Percentiles rank a stretch among this genome's conserved stretches.
Conservation (phyloP, 2,329 filamentous ascomycete genomes). For the Alternaria consortialis region DNA sequence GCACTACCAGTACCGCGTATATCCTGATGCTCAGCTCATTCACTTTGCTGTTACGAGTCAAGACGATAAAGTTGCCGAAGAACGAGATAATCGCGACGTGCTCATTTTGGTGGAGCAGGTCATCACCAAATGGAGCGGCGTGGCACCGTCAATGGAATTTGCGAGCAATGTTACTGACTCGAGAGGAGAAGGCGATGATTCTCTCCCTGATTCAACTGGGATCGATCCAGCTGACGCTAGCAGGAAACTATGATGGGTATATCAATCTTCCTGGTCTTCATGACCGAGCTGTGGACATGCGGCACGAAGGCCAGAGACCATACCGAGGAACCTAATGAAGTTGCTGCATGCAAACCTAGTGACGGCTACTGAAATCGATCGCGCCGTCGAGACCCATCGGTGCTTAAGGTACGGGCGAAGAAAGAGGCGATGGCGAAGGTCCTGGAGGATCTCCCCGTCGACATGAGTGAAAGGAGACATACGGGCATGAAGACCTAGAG, state of each 20-base stretch:
- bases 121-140: conserved; percentile 15
- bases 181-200: background rate
- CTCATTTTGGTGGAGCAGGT: conserved; percentile 11
- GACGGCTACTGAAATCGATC: background rate
- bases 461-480: background rate
- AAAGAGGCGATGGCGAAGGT: conserved; percentile 5
- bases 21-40: conserved; percentile 20
- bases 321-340: conserved; percentile 8
- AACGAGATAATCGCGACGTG: conserved; percentile 8
- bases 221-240: background rate
- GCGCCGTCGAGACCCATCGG: conserved; percentile 1
- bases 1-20: conserved; percentile 18
- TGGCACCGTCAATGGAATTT: background rate
- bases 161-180: no score
- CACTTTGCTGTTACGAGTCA: conserved; percentile 3
- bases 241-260: background rate
- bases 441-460: background rate
- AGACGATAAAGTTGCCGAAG: background rate
- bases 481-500: background rate
- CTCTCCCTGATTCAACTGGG: background rate
- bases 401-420: conserved; percentile 4
- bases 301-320: conserved; percentile 8
- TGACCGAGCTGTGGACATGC: conserved; percentile 6
- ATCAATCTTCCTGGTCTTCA: background rate
- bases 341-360: conserved; percentile 20